These are phyloP conservation scores for Erodium maritimum DNA, from an alignment of 345 rosid species.

Conservation along the genomic window DNA sequence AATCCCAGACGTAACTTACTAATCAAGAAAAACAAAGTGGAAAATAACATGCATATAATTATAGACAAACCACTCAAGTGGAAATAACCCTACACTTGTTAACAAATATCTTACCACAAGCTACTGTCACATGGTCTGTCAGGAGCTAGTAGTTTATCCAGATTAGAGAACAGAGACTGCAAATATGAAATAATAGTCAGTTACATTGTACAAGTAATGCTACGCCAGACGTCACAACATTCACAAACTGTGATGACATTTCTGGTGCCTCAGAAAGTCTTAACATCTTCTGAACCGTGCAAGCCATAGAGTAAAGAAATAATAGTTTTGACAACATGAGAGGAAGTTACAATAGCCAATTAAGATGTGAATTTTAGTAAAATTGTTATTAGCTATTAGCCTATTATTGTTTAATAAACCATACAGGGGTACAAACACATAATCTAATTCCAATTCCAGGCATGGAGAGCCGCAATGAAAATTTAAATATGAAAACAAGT, in stretches of 20 bases:
- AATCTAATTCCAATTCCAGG: too few relatives aligned
- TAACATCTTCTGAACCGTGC: background rate
- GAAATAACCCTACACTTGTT: background rate
- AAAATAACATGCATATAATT: background rate
- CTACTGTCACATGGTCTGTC: slow-evolving; percentile 83
- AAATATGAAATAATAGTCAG: slow-evolving; percentile 11
- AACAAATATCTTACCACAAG: slow-evolving; percentile 52
- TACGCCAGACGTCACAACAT: background rate
- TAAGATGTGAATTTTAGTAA: background rate
- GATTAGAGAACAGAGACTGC: slow-evolving; percentile 71
- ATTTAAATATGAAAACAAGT: background rate
- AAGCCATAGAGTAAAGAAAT: background rate
- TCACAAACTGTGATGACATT: background rate
- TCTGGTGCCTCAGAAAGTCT: background rate
- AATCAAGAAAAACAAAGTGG: too few relatives aligned
- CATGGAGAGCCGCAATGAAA: background rate
- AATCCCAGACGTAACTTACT: background rate
- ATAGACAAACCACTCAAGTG: background rate
- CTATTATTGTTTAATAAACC: background rate
- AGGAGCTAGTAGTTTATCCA: slow-evolving; percentile 80
- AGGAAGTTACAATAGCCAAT: background rate
- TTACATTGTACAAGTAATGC: background rate
- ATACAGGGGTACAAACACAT: background rate
- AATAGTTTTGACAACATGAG: background rate
- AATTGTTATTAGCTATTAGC: background rate